Conservation (phyloP, 805 yeast genomes). For the Ascoidea rubescens region DNA sequence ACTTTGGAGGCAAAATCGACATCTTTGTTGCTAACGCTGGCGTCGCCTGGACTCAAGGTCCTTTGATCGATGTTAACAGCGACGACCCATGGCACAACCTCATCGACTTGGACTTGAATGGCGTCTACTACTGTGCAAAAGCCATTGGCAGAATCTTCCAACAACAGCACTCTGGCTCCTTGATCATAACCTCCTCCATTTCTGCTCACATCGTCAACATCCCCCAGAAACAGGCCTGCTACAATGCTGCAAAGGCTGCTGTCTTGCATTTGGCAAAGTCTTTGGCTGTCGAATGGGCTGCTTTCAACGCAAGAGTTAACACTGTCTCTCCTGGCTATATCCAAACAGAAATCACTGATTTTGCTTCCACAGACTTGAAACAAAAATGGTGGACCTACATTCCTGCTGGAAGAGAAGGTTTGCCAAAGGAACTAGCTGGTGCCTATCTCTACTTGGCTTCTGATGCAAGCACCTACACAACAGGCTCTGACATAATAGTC, state of each 20-base stretch:
- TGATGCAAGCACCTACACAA: slow-evolving; percentile 34
- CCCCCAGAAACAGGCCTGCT: slow-evolving; percentile 78
- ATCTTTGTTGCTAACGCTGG: slow-evolving; percentile 87
- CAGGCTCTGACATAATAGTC: slow-evolving; percentile 33
- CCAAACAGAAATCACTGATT: slow-evolving; percentile 28
- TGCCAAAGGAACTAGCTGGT: slow-evolving; percentile 34
- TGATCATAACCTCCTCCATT: slow-evolving; percentile 81
- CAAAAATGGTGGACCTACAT: slow-evolving; percentile 19
- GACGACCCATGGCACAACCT: slow-evolving; percentile 57
- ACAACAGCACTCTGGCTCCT: slow-evolving; percentile 56
- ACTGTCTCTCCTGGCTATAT: slow-evolving; percentile 39
- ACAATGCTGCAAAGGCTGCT: slow-evolving; percentile 81
- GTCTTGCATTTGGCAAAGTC: slow-evolving; percentile 64
- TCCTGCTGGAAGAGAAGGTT: slow-evolving; percentile 35
- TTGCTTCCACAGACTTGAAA: slow-evolving; percentile 14
- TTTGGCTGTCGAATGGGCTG: slow-evolving; percentile 81
- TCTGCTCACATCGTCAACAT: slow-evolving; percentile 78
- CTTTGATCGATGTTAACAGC: slow-evolving; percentile 30
- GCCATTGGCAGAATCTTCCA: slow-evolving; percentile 60
- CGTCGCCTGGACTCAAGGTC: slow-evolving; percentile 65
- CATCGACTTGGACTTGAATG: slow-evolving; percentile 63
- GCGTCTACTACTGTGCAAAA: slow-evolving; percentile 71
- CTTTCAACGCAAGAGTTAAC: slow-evolving; percentile 36
- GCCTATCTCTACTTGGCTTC: slow-evolving; percentile 39
- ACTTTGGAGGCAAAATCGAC: slow-evolving; percentile 71